Evolutionary conservation across 148 eudicot species (phyloP).

Genomic region (Mesembryanthemum crystallinum): DNA sequence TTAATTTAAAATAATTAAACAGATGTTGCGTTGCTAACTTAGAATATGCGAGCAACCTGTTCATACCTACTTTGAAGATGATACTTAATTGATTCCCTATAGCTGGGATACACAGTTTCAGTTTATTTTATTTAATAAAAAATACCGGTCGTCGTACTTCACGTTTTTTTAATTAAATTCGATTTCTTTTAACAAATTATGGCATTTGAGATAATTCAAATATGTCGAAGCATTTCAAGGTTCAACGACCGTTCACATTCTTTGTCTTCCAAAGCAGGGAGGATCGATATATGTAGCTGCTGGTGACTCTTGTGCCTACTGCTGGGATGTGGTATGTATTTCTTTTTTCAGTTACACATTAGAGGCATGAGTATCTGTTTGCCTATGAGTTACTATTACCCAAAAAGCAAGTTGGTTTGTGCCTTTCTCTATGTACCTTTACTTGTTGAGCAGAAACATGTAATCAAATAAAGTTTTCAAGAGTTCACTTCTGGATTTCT

Average conservation of each 20-base stretch:
- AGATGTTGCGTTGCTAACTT: neutral
- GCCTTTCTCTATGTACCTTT: neutral
- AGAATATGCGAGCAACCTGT: neutral
- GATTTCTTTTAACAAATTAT: neutral
- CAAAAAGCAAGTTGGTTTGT: neutral
- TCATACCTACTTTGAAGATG: neutral
- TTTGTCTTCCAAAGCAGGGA: conserved; percentile 37
- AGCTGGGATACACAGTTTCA: neutral
- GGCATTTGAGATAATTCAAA: neutral
- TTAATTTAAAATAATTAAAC: neutral
- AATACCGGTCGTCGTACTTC: neutral
- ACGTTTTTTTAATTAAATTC: neutral
- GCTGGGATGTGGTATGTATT: conserved; percentile 94
- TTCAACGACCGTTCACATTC: neutral
- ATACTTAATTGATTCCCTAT: neutral
- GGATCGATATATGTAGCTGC: conserved; percentile 80
- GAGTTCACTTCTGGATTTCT: neutral
- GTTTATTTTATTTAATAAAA: neutral
- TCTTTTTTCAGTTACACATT: neutral
- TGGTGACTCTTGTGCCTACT: conserved; percentile 95
- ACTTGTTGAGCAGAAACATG: neutral
- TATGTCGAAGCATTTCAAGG: neutral
- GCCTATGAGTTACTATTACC: neutral
- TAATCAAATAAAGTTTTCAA: neutral
- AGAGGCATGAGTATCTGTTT: neutral